Evolutionary conservation across 2,329 filamentous ascomycete species (phyloP), one percentile per base, ranked within the genome.

Genomic region (Venturia effusa): DNA sequence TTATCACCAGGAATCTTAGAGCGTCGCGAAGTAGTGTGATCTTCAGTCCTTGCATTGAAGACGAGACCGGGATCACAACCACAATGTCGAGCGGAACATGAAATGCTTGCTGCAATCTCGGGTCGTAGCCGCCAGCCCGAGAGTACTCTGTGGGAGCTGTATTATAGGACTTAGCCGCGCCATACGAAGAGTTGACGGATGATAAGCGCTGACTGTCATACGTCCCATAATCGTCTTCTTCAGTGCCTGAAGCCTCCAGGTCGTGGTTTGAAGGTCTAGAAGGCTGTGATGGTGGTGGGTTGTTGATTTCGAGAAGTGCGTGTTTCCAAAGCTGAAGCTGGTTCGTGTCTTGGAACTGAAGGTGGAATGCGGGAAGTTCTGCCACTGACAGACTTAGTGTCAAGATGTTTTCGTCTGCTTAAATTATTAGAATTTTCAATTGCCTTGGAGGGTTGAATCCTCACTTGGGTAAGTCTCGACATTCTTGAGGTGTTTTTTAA

Each of bases 1-100:
- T 93, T 68, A 88, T 84, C 1, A 99, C 90, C 75, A 99, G 87
- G 74, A 97, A 99, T 65, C 89, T 90, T 41, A 99, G 81, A 0
- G 93, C 89, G 75, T 99, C 94, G 51, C 92, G 87, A 17, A 99
- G 85, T 1, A 99, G 81, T 66, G 93, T 96, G 72, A 97, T 97
- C 78, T 99, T 99, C 66, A 99, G 84, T n/a, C 94, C 94, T 75
- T 97, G 94, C 93, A 97, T 99, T 0, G 94, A 97, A 0, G 93
- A 96, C 0, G 94, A 97, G 6, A 99, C 92, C 0, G 94, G 94
- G 40, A 99, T 92, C 27, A 99, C 94, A 0, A 97, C 91, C 0
- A 99, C 93, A 37, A 99, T 87, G 72, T 99, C 94, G 63, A 97
- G 85, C 1, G 94, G 93, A 19, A 97, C 90, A 72, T 99, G 94